phyloP scores from a whole-genome alignment of 2,329 filamentous ascomycete species.

The Fusarium ambrosium region DNA sequence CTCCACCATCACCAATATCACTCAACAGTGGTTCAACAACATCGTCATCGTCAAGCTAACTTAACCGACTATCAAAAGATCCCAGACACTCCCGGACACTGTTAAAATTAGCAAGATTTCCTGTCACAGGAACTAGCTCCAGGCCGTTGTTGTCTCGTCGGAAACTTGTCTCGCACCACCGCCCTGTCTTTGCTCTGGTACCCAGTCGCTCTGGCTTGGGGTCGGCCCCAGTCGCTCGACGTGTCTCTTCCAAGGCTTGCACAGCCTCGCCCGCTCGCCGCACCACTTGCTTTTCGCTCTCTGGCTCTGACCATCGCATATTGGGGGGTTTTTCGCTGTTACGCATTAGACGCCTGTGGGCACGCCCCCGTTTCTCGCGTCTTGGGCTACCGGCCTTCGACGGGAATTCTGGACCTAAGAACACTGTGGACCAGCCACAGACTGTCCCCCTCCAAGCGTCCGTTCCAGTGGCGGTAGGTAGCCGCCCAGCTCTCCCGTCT shows the following conservation, averaged over 20 bases:
- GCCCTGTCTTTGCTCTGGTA: slow-evolving; percentile 11
- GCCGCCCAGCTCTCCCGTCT: slow-evolving; percentile 24
- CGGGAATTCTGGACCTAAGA: slow-evolving; percentile 38
- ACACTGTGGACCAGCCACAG: slow-evolving; percentile 25
- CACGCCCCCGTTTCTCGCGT: slow-evolving; percentile 24
- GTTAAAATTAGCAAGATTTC: slow-evolving; percentile 44
- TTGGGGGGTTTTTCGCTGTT: slow-evolving; percentile 4
- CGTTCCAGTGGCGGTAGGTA: slow-evolving; percentile 17
- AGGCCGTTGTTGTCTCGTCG: slow-evolving; percentile 6
- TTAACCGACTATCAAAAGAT: slow-evolving; percentile 23
- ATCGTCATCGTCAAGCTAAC: slow-evolving; percentile 3
- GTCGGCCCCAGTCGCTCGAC: slow-evolving; percentile 38
- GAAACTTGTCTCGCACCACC: slow-evolving; percentile 16
- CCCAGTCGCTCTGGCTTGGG: slow-evolving; percentile 19
- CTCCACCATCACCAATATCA: slow-evolving; percentile 4
- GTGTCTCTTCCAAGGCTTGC: slow-evolving; percentile 39
- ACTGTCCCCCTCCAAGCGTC: slow-evolving; percentile 3
- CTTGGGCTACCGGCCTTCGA: slow-evolving; percentile 27
- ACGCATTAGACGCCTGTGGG: slow-evolving; percentile 22
- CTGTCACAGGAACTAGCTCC: slow-evolving; percentile 15
- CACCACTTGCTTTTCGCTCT: slow-evolving; percentile 27
- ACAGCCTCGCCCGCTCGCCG: slow-evolving; percentile 41
- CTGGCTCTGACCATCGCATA: slow-evolving; percentile 15
- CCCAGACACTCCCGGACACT: slow-evolving; percentile 11
- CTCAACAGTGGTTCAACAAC: slow-evolving; percentile 30